Base-by-base conservation (phyloP, 2,329 filamentous ascomycete species). In the Botryosphaeria agaves region DNA sequence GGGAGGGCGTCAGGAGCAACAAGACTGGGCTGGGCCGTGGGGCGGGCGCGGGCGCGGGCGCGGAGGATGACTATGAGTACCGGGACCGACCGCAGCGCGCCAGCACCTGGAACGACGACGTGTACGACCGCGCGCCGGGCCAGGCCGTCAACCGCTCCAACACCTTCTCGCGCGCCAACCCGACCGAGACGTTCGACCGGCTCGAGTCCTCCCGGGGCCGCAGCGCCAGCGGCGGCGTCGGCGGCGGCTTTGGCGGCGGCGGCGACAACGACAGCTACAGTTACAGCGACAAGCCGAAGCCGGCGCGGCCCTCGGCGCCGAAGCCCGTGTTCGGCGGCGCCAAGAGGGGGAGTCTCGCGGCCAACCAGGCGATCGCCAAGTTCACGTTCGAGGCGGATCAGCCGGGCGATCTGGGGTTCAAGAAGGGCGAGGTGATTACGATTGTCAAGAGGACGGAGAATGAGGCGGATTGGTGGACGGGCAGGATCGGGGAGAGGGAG, bases 381-480 rank as follows among this genome's bases (percentile, higher is more conserved):
- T 95, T 80, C 55, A 93, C 81, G 2, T 98, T 98, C 48, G 87
- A 95, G 38, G 76, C 84, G 0, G 87, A 93, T 45, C 85, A 94
- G 53, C 74, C 83, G 0, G 87, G 87, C 4, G 87, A 98, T 51
- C 53, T 95, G 33, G 82, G 77, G 0, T 98, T 98, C 58, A 93
- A 92, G 61, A 98, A 98, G 64, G 89, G 89, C 14, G 89, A 98
- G 18, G 56, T 95, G 33, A 94, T 98, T 40, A 94, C 84, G 1
- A 84, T 98, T 34, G 53, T 92, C 34, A 94, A 98, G 62, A 79
- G 80, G 55, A 95, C 87, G 4, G 82, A 95, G 4, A 94, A 79
- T 43, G 79, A 82, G 34, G 85, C 84, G 34, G 87, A 95, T 52
- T 95, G 87, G 87, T 95, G 87, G 89, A 95, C 87, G 12, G 89